Percentiles rank a stretch among this genome's conserved stretches.
Evolutionary conservation across 139 green algal species (phyloP).

Genomic region (Chloropicon primus): DNA sequence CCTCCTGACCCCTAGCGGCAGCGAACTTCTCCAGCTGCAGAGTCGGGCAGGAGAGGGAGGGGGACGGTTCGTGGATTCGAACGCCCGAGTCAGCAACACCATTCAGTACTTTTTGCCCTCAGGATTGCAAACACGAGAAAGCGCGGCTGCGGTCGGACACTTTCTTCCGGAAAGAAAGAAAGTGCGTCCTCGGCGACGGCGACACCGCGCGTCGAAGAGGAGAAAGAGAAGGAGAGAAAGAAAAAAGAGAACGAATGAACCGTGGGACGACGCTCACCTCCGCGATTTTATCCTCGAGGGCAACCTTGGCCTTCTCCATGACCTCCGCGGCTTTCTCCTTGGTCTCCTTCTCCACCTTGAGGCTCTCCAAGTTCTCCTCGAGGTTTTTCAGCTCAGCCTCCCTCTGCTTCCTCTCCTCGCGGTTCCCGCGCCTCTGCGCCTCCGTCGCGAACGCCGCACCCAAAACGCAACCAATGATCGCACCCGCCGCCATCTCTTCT

Average conservation of each 20-base stretch:
- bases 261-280: background rate
- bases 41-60: no score
- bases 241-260: no score
- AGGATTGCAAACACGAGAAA: no score
- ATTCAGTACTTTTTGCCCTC: no score
- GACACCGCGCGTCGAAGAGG: no score
- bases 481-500: background rate
- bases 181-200: no score
- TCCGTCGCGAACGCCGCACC: background rate
- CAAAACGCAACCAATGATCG: background rate
- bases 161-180: no score
- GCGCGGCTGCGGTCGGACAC: no score
- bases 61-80: no score
- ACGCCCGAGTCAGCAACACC: no score
- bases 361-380: background rate
- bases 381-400: no score
- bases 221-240: no score
- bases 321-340: background rate
- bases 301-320: background rate
- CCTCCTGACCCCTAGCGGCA: background rate
- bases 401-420: background rate
- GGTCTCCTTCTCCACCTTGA: background rate
- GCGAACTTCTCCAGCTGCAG: background rate
- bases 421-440: background rate
- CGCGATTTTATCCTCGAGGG: background rate